Base-by-base conservation (phyloP, 129 eudicot species). In the Flaveria bidentis region DNA sequence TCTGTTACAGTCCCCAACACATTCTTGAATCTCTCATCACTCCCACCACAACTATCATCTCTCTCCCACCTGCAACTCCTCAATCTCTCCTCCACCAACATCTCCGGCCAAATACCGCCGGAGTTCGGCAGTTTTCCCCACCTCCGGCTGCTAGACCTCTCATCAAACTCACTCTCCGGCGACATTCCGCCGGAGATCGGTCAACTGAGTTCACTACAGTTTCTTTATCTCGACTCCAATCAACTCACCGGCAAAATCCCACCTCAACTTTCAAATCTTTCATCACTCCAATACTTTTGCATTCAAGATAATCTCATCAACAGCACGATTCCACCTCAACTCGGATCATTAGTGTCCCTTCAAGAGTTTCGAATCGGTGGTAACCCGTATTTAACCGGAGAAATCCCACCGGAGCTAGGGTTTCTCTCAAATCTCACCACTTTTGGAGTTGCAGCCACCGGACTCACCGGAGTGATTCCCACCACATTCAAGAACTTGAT, bases 361-460 rank as follows among this genome's bases (percentile, higher is more conserved):
- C 96, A 89, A 61, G 93, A 94, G 87, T 87, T 94, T 46, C 85
- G 98, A 58, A 73, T 94, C 5, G 97, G 98, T 9, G 98, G 98
- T 0, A 94, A 94, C 80, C 97, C 96, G 2, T 87, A 72, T 68
- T 55, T 94, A 64, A 83, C 85, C 1, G 98, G 98, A 20, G 92
- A 85, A 75, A 94, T 94, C n/a, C 98, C 97, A 0, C 70, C 85
- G 6, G 85, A 88, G 74, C 82, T 94, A 30, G 97, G 98, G 12
- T 78, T 78, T 1, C 82, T 94, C 17, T 82, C 88, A 7, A 94
- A 94, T 76, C 87, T 94, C 33, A 91, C 98, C 4, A 91, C 93
- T 45, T 85, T 94, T 69, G 98, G 98, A 26, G 96, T 82, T 5
- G 98, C 98, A 3, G 98, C 97, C n/a, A 94, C 98, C 2, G 93